Conservation (phyloP, 345 rosid species). For the Boechera divaricarpa region DNA sequence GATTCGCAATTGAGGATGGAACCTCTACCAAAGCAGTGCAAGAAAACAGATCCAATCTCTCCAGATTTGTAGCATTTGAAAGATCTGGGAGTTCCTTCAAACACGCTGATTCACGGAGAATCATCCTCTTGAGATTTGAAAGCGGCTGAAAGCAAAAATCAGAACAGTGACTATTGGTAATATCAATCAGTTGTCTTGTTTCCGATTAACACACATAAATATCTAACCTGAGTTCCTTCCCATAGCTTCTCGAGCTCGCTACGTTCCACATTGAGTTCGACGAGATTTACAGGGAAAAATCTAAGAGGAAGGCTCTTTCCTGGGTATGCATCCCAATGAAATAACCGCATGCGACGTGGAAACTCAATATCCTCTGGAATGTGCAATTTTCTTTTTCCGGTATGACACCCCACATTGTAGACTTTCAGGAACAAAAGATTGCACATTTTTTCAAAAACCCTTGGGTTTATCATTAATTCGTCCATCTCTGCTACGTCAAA, state of each 20-base stretch:
- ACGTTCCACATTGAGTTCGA: too few species aligned
- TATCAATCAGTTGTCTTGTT: too few species aligned
- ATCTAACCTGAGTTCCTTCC: too few species aligned
- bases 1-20: neutral
- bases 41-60: neutral
- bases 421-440: neutral
- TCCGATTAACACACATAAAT: too few species aligned
- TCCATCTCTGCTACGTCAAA: too few species aligned
- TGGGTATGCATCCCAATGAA: slow-evolving; percentile 8
- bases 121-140: neutral
- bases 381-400: neutral
- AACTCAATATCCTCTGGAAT: slow-evolving; percentile 13
- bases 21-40: neutral
- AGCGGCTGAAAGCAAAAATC: too few species aligned
- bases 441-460: neutral
- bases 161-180: too few species aligned
- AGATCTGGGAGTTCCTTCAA: neutral
- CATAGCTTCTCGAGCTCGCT: slow-evolving; percentile 27
- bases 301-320: slow-evolving; percentile 29
- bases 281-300: too few species aligned
- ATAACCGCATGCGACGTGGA: neutral
- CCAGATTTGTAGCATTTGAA: neutral
- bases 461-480: too few species aligned
- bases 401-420: too few species aligned
- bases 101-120: accelerated